These are phyloP conservation scores for Noccaea bulbosa DNA, from an alignment of 345 rosid species.

Conservation along the genomic window DNA sequence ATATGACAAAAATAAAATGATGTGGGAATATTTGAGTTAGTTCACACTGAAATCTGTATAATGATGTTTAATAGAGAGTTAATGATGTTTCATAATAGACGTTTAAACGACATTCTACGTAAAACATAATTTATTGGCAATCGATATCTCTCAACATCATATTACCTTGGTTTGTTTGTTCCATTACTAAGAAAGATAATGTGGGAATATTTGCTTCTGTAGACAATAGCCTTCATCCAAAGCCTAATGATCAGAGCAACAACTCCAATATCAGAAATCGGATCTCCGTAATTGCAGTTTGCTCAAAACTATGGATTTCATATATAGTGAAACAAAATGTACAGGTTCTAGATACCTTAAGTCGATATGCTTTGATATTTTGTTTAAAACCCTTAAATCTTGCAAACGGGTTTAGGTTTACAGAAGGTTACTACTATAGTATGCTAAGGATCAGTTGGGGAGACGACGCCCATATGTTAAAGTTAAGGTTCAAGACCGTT, in stretches of 20 bases:
- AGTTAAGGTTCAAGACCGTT: neutral
- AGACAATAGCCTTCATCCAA: conserved; percentile 77
- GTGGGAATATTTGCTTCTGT: conserved; percentile 2
- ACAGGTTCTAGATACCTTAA: neutral
- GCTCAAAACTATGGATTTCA: neutral
- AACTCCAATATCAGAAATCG: conserved; percentile 51
- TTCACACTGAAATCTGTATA: no score
- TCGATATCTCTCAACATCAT: neutral
- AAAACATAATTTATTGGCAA: neutral
- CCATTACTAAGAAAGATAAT: neutral
- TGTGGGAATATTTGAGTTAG: no score
- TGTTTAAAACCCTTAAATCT: neutral
- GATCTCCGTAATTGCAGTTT: conserved; percentile 22
- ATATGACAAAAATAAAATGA: no score
- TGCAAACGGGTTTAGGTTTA: neutral
- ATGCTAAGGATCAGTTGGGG: neutral
- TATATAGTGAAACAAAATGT: neutral
- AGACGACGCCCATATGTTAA: conserved; percentile 13
- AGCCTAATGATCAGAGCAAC: conserved; percentile 74
- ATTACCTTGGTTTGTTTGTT: neutral
- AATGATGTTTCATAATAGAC: no score
- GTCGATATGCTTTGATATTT: neutral
- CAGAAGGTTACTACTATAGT: neutral
- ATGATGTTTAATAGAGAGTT: no score
- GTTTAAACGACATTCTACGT: neutral